Evolutionary conservation across 768 basidiomycete species (phyloP).

Genomic region (Pulveroboletus sp.): DNA sequence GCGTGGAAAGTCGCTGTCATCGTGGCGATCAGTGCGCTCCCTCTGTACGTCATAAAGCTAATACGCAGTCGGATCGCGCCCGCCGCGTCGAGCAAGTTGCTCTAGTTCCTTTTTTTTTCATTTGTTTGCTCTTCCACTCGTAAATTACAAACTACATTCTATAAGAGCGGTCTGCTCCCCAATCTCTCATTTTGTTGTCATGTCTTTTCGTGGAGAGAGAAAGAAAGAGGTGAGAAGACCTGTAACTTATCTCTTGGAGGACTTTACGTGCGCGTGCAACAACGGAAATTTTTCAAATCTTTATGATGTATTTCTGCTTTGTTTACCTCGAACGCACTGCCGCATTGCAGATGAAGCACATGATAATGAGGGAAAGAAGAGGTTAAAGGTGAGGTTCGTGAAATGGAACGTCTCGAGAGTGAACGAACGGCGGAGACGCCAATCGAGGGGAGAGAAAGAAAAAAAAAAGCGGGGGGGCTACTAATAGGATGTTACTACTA

Average conservation of each 20-base stretch:
- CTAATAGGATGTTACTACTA: slow-evolving; percentile 21
- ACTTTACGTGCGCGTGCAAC: background rate
- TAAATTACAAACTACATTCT: too few relatives aligned
- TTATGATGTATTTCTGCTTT: slow-evolving; percentile 35
- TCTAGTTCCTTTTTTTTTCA: slow-evolving; percentile 37
- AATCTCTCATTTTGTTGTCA: background rate
- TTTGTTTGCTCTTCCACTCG: too few relatives aligned
- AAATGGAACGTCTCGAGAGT: slow-evolving; percentile 15
- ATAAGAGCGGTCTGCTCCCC: too few relatives aligned
- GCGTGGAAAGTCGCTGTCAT: slow-evolving; percentile 95
- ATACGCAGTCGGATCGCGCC: slow-evolving; percentile 84
- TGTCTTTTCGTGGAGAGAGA: background rate
- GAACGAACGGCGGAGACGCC: background rate
- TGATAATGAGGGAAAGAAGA: background rate
- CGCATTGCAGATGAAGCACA: slow-evolving; percentile 28
- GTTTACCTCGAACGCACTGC: slow-evolving; percentile 23
- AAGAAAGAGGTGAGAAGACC: too few relatives aligned
- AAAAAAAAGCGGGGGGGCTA: slow-evolving; percentile 1
- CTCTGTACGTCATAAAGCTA: slow-evolving; percentile 85
- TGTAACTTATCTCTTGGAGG: background rate
- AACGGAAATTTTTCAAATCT: slow-evolving; percentile 29
- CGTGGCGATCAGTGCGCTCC: slow-evolving; percentile 89
- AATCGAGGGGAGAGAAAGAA: background rate
- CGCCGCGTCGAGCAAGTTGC: slow-evolving; percentile 87
- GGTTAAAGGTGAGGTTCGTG: background rate